phyloP scores from a whole-genome alignment of 2,329 filamentous ascomycete genomes.

The Metarhizium rileyi region DNA sequence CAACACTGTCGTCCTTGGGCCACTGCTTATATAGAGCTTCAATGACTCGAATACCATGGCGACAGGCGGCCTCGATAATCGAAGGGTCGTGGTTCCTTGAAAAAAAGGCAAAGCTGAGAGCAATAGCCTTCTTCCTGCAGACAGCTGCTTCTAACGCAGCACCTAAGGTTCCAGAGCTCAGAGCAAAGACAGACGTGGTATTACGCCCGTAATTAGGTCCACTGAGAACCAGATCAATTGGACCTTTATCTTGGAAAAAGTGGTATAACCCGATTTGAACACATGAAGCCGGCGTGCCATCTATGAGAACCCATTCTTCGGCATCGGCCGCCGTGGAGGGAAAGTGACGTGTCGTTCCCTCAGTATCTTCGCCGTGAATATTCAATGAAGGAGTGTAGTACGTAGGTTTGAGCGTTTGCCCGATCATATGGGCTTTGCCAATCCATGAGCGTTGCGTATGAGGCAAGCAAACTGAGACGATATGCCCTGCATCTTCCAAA shows the following conservation, averaged over 20 bases:
- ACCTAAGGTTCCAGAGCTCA: constrained; percentile 69
- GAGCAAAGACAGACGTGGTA: constrained; percentile 67
- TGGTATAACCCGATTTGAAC: constrained; percentile 76
- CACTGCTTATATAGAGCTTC: constrained; percentile 71
- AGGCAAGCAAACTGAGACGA: constrained; percentile 85
- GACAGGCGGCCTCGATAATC: constrained; percentile 68
- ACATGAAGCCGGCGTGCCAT: constrained; percentile 72
- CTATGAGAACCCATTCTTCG: constrained; percentile 74
- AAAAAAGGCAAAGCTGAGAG: constrained; percentile 86
- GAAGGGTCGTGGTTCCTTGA: constrained; percentile 71
- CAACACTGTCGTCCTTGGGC: constrained; percentile 54
- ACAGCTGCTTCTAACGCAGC: constrained; percentile 69
- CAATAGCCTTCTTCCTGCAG: constrained; percentile 62
- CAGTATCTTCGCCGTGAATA: constrained; percentile 32
- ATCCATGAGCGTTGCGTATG: constrained; percentile 95
- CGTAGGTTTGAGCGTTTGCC: constrained; percentile 70
- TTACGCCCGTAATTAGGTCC: constrained; percentile 81
- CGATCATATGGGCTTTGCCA: constrained; percentile 93
- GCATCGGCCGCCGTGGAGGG: constrained; percentile 44
- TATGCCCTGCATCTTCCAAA: constrained; percentile 67
- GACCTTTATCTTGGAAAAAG: constrained; percentile 62
- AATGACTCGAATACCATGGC: constrained; percentile 65
- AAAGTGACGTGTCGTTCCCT: constrained; percentile 54
- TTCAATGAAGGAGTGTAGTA: constrained; percentile 62
- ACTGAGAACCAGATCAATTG: constrained; percentile 66